These are phyloP conservation scores for Obba rivulosa DNA, from an alignment of 768 basidiomycete genomes.

Conservation along the genomic window DNA sequence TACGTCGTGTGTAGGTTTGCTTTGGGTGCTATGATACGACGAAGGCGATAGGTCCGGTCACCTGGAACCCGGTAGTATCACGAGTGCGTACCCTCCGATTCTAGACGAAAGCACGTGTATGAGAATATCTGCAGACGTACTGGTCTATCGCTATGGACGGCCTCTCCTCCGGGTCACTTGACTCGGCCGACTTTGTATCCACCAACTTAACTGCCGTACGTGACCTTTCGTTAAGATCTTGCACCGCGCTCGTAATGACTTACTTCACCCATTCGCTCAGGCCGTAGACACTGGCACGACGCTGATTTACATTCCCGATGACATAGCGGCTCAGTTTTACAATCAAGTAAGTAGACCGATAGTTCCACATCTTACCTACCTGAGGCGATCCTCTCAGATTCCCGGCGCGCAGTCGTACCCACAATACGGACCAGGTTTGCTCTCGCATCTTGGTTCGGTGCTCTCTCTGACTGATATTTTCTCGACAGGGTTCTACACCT, in stretches of 20 bases:
- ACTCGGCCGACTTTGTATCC: background rate
- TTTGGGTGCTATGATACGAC: slow-evolving; percentile 37
- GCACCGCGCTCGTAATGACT: slow-evolving; percentile 1
- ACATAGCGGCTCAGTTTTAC: slow-evolving; percentile 43
- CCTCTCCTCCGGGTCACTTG: slow-evolving; percentile 29
- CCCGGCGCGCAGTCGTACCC: slow-evolving; percentile 38
- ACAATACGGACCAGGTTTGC: slow-evolving; percentile 38
- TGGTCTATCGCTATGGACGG: slow-evolving; percentile 53
- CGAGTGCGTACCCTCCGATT: slow-evolving; percentile 18
- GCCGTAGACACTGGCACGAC: slow-evolving; percentile 69
- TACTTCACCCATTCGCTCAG: slow-evolving; percentile 26
- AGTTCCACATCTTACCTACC: background rate
- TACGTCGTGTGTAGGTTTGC: slow-evolving; percentile 26
- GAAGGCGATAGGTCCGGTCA: slow-evolving; percentile 30
- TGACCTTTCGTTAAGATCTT: background rate
- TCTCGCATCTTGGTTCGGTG: background rate
- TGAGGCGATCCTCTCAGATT: slow-evolving; percentile 46
- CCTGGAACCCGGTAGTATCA: slow-evolving; percentile 34
- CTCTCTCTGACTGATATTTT: background rate
- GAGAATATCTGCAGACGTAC: slow-evolving; percentile 39
- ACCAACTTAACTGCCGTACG: slow-evolving; percentile 34
- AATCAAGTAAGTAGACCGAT: slow-evolving; percentile 24
- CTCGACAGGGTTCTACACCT: slow-evolving; percentile 44
- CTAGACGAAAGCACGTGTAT: background rate
- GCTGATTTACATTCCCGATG: slow-evolving; percentile 51